Evolutionary conservation across 148 eudicot species (phyloP), one percentile per base, ranked within the genome.

Genomic region (Pharnaceum exiguum): DNA sequence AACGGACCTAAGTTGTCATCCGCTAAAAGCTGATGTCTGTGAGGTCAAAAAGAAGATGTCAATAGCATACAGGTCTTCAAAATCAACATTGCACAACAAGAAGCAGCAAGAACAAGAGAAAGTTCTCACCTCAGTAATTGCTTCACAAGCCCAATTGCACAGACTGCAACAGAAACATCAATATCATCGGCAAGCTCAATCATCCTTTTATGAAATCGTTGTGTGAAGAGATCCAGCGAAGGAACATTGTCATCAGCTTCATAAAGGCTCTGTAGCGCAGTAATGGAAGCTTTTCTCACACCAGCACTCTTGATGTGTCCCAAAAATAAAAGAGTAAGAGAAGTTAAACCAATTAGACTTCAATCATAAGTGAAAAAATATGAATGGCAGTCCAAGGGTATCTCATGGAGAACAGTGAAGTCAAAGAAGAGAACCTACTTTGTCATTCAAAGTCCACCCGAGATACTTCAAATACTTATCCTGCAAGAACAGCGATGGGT

Each of bases 371-470:
- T 24, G 26, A 25, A 40, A 50, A 15, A 18, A 47, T 26, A 32
- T 21, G 8, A 4, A 17, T 18, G 35, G 37, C 39, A 42, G 28
- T 21, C 11, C 12, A 53, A 30, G 10, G 12, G 2, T 28, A 11
- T 46, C 28, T 45, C 42, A 23, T 49, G 12, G 28, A 37, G 38
- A 46, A 23, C 26, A 23, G 30, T 57, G 12, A 57, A 21, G 51
- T 18, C 40, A 26, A 55, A 57, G 19, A 39, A 55, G 13, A 36
- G 46, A n/a, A 21, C 10, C 24, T 79, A 93, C 99, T 71, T 88
- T 89, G 82, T 93, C 99, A 75, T 89, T 93, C 65, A 93, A 65
- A 26, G 99, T 93, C 99, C 99, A 93, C 33, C 99, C 99, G 53
- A 93, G 99, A 80, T 93, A 93, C 74, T 93, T 93, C 55, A 93